Evolutionary conservation across 768 basidiomycete genomes (phyloP), one percentile per base, ranked within the genome.

Genomic region (Sporobolomyces pararoseus): DNA sequence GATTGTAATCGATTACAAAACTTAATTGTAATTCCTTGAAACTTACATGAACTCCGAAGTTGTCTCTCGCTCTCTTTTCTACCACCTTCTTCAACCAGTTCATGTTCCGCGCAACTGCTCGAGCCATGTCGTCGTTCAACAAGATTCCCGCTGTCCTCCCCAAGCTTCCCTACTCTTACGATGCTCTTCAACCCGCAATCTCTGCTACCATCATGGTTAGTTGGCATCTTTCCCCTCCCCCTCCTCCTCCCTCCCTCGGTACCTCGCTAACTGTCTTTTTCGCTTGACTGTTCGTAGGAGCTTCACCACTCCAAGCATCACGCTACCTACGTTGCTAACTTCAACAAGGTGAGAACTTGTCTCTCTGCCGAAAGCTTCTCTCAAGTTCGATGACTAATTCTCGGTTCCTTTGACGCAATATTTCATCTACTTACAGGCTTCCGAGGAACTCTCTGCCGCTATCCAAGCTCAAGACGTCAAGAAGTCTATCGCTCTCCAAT

Each of bases 101-200:
- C 25, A 62, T 66, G 59, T 42, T 70, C 64, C 64, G 64, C 3
- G 49, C 52, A 0, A 57, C 64, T 7, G 3, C 39, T n/a, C 23
- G 21, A 60, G 53, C n/a, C 23, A 70, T 70, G 69, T 54, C 63
- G 2, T 39, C 47, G 1, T 54, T 64, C 68, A 65, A 70, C 69
- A 51, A 53, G 37, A 63, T 60, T 32, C 66, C 72, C 39, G 72
- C 72, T 80, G 88, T 88, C 7, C 85, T 93, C 27, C 91, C 91
- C 7, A 81, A 85, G 47, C 82, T 94, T 35, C 89, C 90, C 52
- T 93, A 92, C 78, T 82, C 82, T 25, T 90, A 93, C 79, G 85
- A 91, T 80, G 90, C 91, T 14, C 87, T 98, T 74, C 93, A 97
- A 81, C 95, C 95, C 14, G 84, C 87, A 77, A 94, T 99, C 80